phyloP scores from a whole-genome alignment of 1,284 basidiomycete species.

The Xanthoconium separans region DNA sequence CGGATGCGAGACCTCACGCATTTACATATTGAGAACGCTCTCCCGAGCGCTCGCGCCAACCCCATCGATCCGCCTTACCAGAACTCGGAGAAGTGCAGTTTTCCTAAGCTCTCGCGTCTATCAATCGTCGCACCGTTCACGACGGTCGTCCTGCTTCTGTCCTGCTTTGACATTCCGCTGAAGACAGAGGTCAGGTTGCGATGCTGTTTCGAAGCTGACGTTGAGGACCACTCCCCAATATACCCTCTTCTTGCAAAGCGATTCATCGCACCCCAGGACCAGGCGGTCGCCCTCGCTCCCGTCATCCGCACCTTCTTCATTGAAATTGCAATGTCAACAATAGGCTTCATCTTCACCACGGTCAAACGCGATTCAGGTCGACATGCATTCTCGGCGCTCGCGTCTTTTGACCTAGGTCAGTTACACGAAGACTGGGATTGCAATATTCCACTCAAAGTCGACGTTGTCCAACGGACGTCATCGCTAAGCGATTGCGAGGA shows the following conservation, averaged over 20 bases:
- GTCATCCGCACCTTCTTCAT: constrained; percentile 17
- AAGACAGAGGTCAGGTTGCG: constrained; percentile 20
- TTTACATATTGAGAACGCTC: constrained; percentile 32
- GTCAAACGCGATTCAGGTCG: constrained; percentile 8
- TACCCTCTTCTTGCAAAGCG: constrained; percentile 17
- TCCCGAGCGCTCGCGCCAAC: constrained; percentile 19
- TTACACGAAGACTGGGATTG: constrained; percentile 22
- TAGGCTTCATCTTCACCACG: constrained; percentile 21
- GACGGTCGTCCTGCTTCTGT: constrained; percentile 16
- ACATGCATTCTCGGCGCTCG: constrained; percentile 7
- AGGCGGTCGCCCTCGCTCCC: constrained; percentile 1
- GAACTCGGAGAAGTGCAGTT: constrained; percentile 6
- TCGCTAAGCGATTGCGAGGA: constrained; percentile 11
- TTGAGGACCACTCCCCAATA: constrained; percentile 10
- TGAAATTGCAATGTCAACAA: constrained; percentile 4
- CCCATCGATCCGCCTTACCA: not conserved
- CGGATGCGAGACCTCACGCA: constrained; percentile 31
- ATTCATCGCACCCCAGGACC: constrained; percentile 11
- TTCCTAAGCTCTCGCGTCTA: constrained; percentile 22
- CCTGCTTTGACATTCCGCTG: constrained; percentile 18
- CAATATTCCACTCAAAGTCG: constrained; percentile 19
- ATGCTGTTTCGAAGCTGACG: constrained; percentile 12
- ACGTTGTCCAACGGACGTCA: constrained; percentile 12
- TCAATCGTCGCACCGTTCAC: constrained; percentile 21
- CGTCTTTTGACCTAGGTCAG: constrained; percentile 7